These are phyloP conservation scores for Colletotrichum gigasporum DNA, from an alignment of 2,329 filamentous ascomycete species.

Conservation along the genomic window DNA sequence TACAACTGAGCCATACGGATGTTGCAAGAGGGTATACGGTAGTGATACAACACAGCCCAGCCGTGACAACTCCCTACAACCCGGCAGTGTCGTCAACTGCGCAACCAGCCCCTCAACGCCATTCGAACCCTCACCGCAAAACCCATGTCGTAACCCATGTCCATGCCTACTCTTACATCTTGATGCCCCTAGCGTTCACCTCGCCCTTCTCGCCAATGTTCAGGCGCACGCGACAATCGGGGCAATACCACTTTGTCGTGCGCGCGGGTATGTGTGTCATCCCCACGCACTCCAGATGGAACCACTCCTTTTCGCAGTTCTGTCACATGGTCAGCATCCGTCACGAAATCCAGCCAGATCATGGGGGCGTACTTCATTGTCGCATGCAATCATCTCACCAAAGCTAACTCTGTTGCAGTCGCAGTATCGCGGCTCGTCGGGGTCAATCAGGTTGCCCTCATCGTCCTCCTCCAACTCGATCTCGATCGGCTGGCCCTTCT, in stretches of 20 bases:
- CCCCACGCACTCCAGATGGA: conserved; percentile 81
- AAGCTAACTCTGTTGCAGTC: conserved; percentile 82
- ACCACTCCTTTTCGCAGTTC: conserved; percentile 85
- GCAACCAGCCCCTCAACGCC: conserved; percentile 1
- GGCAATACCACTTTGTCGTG: conserved; percentile 87
- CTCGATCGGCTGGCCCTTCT: conserved; percentile 53
- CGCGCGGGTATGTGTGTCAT: conserved; percentile 74
- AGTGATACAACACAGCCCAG: not conserved
- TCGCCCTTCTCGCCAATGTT: conserved; percentile 72
- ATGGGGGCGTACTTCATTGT: conserved; percentile 74
- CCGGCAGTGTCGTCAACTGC: too few species aligned
- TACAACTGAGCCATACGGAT: too few species aligned
- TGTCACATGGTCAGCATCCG: conserved; percentile 38
- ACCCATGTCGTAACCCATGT: not conserved
- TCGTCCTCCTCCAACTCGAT: conserved; percentile 70
- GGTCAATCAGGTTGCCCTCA: conserved; percentile 76
- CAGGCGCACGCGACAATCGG: conserved; percentile 73
- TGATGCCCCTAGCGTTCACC: conserved; percentile 67
- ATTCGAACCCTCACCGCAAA: not conserved
- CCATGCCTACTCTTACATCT: conserved; percentile 44
- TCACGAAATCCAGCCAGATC: conserved; percentile 30
- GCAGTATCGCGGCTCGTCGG: conserved; percentile 80
- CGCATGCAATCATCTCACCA: conserved; percentile 85
- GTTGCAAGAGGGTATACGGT: conserved; percentile 4
- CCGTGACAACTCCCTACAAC: not conserved